Percentiles rank a stretch among this genome's conserved stretches.
Conservation (phyloP, 768 basidiomycete genomes). For the Sistotremastrum suecicum region DNA sequence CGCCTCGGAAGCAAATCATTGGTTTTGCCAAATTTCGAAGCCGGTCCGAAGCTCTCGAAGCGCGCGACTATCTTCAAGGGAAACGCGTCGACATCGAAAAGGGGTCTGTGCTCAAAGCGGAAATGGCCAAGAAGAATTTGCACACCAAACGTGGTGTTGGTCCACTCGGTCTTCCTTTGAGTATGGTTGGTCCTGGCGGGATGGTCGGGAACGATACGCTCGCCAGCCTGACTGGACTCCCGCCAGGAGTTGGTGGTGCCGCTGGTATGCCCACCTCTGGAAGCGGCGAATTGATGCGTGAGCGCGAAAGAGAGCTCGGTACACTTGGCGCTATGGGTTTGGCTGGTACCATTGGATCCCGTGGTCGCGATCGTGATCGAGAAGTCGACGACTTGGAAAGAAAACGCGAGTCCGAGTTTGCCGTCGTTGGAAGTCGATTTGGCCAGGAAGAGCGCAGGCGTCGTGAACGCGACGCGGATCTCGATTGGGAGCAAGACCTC, state of each 20-base stretch:
- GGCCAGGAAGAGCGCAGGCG: constrained; percentile 27
- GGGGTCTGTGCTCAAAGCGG: constrained; percentile 86
- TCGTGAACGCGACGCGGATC: constrained; percentile 50
- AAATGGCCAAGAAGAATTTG: constrained; percentile 99
- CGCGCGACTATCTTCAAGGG: constrained; percentile 80
- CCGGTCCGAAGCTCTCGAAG: constrained; percentile 73
- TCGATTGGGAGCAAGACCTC: constrained; percentile 27
- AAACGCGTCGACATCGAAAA: constrained; percentile 86
- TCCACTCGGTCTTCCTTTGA: constrained; percentile 25
- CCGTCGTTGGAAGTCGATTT: constrained; percentile 2
- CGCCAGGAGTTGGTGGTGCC: constrained; percentile 8
- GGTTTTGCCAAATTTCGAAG: constrained; percentile 95
- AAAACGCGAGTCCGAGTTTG: constrained; percentile 21
- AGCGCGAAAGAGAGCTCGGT: constrained; percentile 33
- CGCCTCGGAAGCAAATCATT: constrained; percentile 89
- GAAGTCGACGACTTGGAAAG: constrained; percentile 35
- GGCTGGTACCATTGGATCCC: constrained; percentile 12
- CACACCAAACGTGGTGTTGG: constrained; percentile 89
- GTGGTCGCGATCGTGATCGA: constrained; percentile 13
- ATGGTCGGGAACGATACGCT: constrained; percentile 15
- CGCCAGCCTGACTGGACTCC: constrained; percentile 1
- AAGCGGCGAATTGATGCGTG: constrained; percentile 19
- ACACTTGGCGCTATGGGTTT: constrained; percentile 36
- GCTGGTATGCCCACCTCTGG: constrained; percentile 12
- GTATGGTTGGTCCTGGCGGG: constrained; percentile 13